Evolutionary conservation across 768 basidiomycete species (phyloP).

Genomic region (Tylopilus rubrobrunneus): DNA sequence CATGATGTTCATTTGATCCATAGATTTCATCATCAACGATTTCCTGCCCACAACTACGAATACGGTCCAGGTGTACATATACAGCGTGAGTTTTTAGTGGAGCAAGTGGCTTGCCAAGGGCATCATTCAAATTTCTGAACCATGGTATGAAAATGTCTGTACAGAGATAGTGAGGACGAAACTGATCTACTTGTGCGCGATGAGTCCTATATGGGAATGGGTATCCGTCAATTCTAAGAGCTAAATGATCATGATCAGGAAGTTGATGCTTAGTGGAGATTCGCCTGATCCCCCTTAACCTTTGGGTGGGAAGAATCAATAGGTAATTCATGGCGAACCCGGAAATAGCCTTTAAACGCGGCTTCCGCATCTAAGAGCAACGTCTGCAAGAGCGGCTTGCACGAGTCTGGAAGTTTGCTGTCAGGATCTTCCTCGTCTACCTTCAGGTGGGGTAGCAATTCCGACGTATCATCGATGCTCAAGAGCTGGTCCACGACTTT

Average conservation of each 20-base stretch:
- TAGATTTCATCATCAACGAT: constrained; percentile 1
- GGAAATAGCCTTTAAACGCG: constrained; percentile 15
- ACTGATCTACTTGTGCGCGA: not conserved
- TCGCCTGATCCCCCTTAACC: not conserved
- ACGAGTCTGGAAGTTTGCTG: not conserved
- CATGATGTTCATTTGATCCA: constrained; percentile 1
- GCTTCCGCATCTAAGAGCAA: constrained; percentile 18
- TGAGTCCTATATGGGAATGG: too few relatives aligned
- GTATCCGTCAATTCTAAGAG: not conserved
- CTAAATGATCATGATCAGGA: not conserved
- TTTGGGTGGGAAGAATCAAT: not conserved
- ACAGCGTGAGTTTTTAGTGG: constrained; percentile 23
- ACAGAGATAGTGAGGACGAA: not conserved
- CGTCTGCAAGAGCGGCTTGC: not conserved
- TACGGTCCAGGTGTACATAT: too few relatives aligned
- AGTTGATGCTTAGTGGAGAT: not conserved
- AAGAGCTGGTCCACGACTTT: constrained; percentile 22
- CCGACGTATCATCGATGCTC: not conserved
- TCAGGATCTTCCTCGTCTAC: not conserved
- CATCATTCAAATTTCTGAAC: not conserved
- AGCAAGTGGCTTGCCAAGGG: not conserved
- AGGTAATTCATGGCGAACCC: not conserved
- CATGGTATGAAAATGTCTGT: not conserved
- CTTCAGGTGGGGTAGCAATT: not conserved
- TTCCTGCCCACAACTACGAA: constrained; percentile 13